Percentiles rank a stretch among this genome's conserved stretches.
These are phyloP conservation scores for Syncephalis fuscata DNA, from an alignment of 371 early-diverging fungal genomes.

Conservation along the genomic window DNA sequence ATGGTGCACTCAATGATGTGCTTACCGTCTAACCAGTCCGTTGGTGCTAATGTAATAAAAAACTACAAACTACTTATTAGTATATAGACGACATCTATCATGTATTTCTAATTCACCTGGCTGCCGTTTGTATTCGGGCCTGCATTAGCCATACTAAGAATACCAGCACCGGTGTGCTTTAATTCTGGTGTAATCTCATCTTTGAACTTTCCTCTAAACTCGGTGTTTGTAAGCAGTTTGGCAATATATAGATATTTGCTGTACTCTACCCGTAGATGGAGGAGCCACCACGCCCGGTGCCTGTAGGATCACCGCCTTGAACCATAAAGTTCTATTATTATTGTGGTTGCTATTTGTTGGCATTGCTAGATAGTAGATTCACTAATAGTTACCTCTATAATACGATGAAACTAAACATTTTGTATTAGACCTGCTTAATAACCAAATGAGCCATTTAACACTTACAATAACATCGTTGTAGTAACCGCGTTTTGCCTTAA, in stretches of 20 bases:
- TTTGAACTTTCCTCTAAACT: conserved; percentile 38
- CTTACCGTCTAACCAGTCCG: conserved; percentile 61
- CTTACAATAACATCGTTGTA: conserved; percentile 31
- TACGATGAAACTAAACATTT: conserved; percentile 45
- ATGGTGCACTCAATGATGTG: not conserved
- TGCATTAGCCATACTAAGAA: conserved; percentile 73
- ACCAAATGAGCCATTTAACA: too few relatives aligned
- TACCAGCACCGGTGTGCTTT: conserved; percentile 66
- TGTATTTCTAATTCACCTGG: conserved; percentile 20
- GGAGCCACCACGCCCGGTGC: conserved; percentile 37
- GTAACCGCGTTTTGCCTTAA: conserved; percentile 40
- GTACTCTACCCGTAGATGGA: conserved; percentile 45
- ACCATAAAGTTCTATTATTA: conserved; percentile 51
- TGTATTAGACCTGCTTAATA: too few relatives aligned
- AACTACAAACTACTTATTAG: conserved; percentile 18
- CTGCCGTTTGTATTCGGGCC: conserved; percentile 77
- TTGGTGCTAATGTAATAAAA: conserved; percentile 45
- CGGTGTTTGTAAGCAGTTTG: not conserved
- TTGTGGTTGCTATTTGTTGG: not conserved
- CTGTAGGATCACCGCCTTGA: conserved; percentile 54
- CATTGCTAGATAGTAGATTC: not conserved
- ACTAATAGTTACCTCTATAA: conserved; percentile 34
- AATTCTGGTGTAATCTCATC: conserved; percentile 57
- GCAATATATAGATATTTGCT: not conserved
- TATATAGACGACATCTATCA: not conserved